Percentiles rank a stretch among this genome's conserved stretches.
Evolutionary conservation across 2,329 filamentous ascomycete genomes (phyloP).

Genomic region (Hypoxylon rubiginosum): DNA sequence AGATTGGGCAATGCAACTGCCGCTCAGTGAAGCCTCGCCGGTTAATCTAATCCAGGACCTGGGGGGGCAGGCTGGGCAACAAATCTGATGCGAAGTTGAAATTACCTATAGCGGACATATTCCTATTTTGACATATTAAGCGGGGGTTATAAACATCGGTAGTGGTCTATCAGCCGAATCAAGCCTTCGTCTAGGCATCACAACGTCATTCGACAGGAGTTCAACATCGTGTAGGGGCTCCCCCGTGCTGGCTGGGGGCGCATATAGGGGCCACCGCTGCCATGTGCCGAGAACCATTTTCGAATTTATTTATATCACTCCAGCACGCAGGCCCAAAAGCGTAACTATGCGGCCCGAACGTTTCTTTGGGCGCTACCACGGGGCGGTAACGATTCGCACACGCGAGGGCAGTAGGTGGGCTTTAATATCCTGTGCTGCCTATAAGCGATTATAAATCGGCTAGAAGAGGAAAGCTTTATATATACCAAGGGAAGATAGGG

Average conservation of each 20-base stretch:
- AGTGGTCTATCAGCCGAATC: conserved; percentile 36
- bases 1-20: conserved; percentile 45
- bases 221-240: conserved; percentile 4
- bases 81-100: conserved; percentile 47
- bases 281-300: conserved; percentile 31
- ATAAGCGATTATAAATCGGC: conserved; percentile 41
- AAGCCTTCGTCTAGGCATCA: conserved; percentile 32
- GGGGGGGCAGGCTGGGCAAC: conserved; percentile 38
- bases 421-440: conserved; percentile 31
- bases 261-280: conserved; percentile 7
- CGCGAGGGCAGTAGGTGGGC: conserved; percentile 18
- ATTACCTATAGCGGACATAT: conserved; percentile 45
- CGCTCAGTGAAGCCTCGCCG: conserved; percentile 46
- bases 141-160: conserved; percentile 44
- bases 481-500: conserved; percentile 13
- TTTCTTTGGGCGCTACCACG: conserved; percentile 14
- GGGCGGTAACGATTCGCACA: conserved; percentile 24
- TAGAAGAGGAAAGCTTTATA: conserved; percentile 1
- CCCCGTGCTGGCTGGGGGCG: conserved; percentile 21
- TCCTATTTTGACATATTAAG: conserved; percentile 46
- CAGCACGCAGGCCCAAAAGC: conserved; percentile 5
- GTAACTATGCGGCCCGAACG: conserved; percentile 20
- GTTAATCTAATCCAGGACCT: conserved; percentile 47
- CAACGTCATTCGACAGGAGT: conserved; percentile 33
- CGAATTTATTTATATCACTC: conserved; percentile 37